A percentile compares a stretch with the other conserved stretches of the same genome.
Conservation (phyloP, 129 eudicot genomes). For the Pulicaria dysenterica region DNA sequence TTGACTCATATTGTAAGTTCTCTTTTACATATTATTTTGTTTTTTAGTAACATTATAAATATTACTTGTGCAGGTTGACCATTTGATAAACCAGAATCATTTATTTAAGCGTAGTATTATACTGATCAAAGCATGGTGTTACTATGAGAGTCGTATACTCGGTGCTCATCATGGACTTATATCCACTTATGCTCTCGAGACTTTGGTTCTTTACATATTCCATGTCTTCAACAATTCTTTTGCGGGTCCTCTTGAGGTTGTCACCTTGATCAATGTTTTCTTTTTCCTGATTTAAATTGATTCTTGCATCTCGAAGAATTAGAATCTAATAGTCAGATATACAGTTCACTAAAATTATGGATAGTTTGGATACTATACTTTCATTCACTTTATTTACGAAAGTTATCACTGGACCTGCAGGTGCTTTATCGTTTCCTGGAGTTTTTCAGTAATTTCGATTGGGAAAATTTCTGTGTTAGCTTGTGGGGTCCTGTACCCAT, state of each 20-base stretch:
- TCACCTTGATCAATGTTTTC: background rate
- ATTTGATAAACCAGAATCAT: constrained; percentile 83
- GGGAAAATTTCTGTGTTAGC: constrained; percentile 95
- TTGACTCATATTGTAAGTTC: background rate
- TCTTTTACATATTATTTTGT: background rate
- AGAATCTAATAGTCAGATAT: background rate
- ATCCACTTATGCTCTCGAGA: constrained; percentile 95
- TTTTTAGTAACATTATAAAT: background rate
- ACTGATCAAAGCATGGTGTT: constrained; percentile 98
- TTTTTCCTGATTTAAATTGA: background rate
- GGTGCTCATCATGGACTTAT: constrained; percentile 99
- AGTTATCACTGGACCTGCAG: constrained; percentile 41
- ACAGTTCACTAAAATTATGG: background rate
- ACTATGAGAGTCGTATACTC: constrained; percentile 92
- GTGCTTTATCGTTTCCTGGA: constrained; percentile 93
- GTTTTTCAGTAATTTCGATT: constrained; percentile 95
- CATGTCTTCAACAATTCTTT: constrained; percentile 86
- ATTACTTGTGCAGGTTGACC: constrained; percentile 67
- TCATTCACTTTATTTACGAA: constrained; percentile 15
- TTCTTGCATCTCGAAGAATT: background rate
- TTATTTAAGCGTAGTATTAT: constrained; percentile 93
- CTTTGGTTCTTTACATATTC: constrained; percentile 96
- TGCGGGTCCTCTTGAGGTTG: constrained; percentile 95
- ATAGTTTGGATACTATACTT: background rate
- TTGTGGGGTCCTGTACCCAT: constrained; percentile 98